Evolutionary conservation across 2,329 filamentous ascomycete genomes (phyloP), one percentile per base, ranked within the genome.

Genomic region (Orbilia quercus): DNA sequence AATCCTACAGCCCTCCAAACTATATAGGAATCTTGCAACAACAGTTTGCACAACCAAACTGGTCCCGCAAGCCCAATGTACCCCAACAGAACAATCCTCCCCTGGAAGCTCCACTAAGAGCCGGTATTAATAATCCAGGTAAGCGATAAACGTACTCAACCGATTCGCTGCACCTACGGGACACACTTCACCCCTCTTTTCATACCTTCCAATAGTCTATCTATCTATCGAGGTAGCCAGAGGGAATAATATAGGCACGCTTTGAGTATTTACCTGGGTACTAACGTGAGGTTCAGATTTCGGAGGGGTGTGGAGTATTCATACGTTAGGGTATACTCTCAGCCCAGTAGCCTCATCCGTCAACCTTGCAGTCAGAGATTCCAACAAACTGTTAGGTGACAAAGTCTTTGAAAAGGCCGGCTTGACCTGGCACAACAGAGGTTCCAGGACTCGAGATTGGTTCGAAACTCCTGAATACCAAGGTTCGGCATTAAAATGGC

Each of bases 341-440:
- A 28, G 31, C 7, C 34, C 45, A n/a, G 14, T 51, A 12, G 14
- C 45, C 2, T 6, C 18, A 28, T 40, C 44, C n/a, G 20, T 48
- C 11, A 6, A 25, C 3, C 31, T 62, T n/a, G 18, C 45, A 18
- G 31, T 14, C 1, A 62, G 48, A n/a, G 18, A 22, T 22, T 16
- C 11, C 12, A 16, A 9, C 25, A 6, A 20, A 34, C 31, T 36
- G 25, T n/a, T 54, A n/a, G 63, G 53, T 16, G 48, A 60, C 18
- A 3, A 40, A 7, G 28, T 69, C 20, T 60, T 69, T 28, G 12
- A 16, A 12, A 54, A 31, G 23, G 64, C 64, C 5, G 64, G 64
- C 2, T 23, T 69, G n/a, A 16, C 4, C 14, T 14, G 22, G 20
- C 1, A 31, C 18, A 6, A n/a, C 7, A 25, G 25, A 20, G 34